Evolutionary conservation across 768 basidiomycete species (phyloP).

Genomic region (Xanthoconium purpureum): DNA sequence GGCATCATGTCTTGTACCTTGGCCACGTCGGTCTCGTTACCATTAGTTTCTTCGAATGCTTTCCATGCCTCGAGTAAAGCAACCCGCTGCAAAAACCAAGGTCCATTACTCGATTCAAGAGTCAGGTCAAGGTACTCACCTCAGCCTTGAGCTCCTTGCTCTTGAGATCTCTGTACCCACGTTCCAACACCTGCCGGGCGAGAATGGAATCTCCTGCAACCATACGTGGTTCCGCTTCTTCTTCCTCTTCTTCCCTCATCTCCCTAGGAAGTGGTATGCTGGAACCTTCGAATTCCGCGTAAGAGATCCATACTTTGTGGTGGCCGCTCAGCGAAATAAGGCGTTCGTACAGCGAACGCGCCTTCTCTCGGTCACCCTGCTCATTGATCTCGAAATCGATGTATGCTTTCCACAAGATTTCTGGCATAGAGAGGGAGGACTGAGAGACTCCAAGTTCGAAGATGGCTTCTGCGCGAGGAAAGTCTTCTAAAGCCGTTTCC

Average conservation of each 20-base stretch:
- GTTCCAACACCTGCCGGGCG: constrained; percentile 79
- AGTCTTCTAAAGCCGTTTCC: constrained; percentile 83
- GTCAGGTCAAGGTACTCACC: constrained; percentile 42
- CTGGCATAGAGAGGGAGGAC: constrained; percentile 87
- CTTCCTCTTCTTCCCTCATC: constrained; percentile 63
- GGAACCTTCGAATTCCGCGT: constrained; percentile 87
- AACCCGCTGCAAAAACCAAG: constrained; percentile 59
- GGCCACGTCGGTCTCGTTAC: constrained; percentile 65
- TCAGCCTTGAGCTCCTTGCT: constrained; percentile 80
- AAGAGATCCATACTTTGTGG: constrained; percentile 97
- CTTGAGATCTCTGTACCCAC: constrained; percentile 87
- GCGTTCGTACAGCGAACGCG: constrained; percentile 85
- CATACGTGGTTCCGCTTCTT: constrained; percentile 48
- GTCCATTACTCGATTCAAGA: neutral
- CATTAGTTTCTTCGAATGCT: constrained; percentile 81
- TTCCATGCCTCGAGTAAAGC: constrained; percentile 95
- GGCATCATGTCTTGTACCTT: constrained; percentile 95
- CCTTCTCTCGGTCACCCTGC: constrained; percentile 77
- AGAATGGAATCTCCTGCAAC: constrained; percentile 65
- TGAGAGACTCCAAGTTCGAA: constrained; percentile 91
- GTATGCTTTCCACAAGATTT: constrained; percentile 91
- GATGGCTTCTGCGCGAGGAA: constrained; percentile 85
- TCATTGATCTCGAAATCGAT: constrained; percentile 96
- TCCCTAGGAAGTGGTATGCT: constrained; percentile 63
- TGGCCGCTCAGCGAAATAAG: constrained; percentile 84